phyloP scores from a whole-genome alignment of 129 eudicot genomes.

The Gnaphalium uliginosum region DNA sequence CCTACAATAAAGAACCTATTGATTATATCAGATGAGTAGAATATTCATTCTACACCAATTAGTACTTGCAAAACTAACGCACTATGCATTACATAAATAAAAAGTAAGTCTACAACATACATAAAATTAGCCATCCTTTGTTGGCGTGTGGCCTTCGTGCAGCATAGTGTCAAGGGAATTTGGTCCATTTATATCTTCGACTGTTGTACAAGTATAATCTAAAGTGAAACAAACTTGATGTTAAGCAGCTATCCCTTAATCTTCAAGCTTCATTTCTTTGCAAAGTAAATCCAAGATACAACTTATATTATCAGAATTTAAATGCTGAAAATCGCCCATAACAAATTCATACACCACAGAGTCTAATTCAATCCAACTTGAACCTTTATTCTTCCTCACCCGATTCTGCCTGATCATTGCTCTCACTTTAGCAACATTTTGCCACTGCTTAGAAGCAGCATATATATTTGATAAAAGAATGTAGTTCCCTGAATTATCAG shows the following conservation, averaged over 20 bases:
- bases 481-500: slow-evolving; percentile 54
- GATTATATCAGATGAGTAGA: slow-evolving; percentile 3
- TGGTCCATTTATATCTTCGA: background rate
- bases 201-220: slow-evolving; percentile 8
- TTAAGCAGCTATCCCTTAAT: background rate
- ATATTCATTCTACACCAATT: background rate
- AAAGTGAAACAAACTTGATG: background rate
- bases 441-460: slow-evolving; percentile 50
- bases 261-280: slow-evolving; percentile 49
- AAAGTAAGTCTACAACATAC: slow-evolving; percentile 6
- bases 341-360: slow-evolving; percentile 51
- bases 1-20: slow-evolving; percentile 8
- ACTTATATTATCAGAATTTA: slow-evolving; percentile 29
- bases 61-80: background rate
- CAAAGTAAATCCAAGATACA: slow-evolving; percentile 35
- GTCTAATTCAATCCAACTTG: slow-evolving; percentile 61
- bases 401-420: slow-evolving; percentile 39
- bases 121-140: background rate
- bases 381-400: slow-evolving; percentile 53
- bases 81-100: background rate
- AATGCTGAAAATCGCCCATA: slow-evolving; percentile 43
- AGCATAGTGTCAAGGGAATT: background rate
- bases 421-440: slow-evolving; percentile 46
- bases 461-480: slow-evolving; percentile 51
- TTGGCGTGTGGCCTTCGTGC: background rate